Evolutionary conservation across 75 land plant species (phyloP).

Genomic region (Chamaecyparis obtusa): DNA sequence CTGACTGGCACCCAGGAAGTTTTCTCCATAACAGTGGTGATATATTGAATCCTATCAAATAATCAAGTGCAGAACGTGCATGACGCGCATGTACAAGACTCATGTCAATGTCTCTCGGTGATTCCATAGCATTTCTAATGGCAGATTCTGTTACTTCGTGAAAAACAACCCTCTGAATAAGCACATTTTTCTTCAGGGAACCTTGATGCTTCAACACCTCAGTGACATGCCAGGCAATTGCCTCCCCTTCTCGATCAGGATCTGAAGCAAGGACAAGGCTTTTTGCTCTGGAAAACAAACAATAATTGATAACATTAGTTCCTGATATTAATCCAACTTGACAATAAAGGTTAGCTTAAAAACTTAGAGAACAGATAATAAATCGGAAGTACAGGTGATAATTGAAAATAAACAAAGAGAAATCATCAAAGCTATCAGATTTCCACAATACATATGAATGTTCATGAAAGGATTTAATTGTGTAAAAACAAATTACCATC

Average conservation of each 20-base stretch:
- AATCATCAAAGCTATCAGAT: too few species aligned
- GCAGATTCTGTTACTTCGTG: constrained; percentile 89
- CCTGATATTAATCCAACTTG: neutral
- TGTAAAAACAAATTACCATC: too few species aligned
- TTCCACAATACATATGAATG: too few species aligned
- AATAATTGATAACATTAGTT: neutral
- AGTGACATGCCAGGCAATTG: constrained; percentile 96
- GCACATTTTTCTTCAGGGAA: constrained; percentile 45
- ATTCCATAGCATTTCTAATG: constrained; percentile 58
- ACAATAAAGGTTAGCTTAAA: neutral
- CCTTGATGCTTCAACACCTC: constrained; percentile 91
- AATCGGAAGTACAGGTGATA: neutral
- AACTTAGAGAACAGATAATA: neutral
- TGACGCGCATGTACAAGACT: constrained; percentile 90
- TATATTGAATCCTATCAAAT: constrained; percentile 91
- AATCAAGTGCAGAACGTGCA: constrained; percentile 94
- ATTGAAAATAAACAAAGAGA: neutral
- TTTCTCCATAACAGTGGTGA: constrained; percentile 97
- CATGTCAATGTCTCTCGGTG: constrained; percentile 68
- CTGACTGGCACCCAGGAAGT: constrained; percentile 94
- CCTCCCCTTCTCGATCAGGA: constrained; percentile 99
- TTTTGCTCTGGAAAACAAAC: constrained; percentile 57
- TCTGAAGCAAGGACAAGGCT: constrained; percentile 93
- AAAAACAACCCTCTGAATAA: constrained; percentile 78
- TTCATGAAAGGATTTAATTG: too few species aligned